Base-by-base conservation (phyloP, 2,329 filamentous ascomycete species). In the Zasmidium cellare region DNA sequence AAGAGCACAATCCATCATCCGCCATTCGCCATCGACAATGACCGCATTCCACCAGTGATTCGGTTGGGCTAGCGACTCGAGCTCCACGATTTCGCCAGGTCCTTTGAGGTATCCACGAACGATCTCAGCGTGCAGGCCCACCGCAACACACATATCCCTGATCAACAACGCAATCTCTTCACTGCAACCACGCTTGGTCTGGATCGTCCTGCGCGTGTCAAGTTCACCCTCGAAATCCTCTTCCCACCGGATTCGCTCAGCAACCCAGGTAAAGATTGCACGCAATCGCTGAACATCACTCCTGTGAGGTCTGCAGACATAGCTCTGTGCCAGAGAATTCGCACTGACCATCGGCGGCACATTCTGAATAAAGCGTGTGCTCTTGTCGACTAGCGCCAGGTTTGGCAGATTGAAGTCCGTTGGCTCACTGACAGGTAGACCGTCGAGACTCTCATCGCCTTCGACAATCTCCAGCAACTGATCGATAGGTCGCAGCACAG, bases 1-100 rank as follows among this genome's bases (percentile, higher is more conserved):
- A 49, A 99, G 80, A 35, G 91, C 96, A 72, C 91, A 94, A 74
- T 99, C 94, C 79, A 99, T 91, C 64, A 97, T 89, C 51, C 94
- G 89, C 94, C 94, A 99, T 75, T 97, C 92, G 20, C 90, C 88
- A 73, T 99, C 94, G 9, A 97, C 87, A 35, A 97, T 78, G 18
- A 97, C 91, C 0, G 91, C 87, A 67, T 99, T 99, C 94, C 94
- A 99, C 87, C 90, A 97, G 76, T 99, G 94, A 69, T 99, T 99
- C 0, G 93, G 84, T 25, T 88, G 86, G n/a, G 91, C 90, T 73
- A 93, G 85, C 57, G 88, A 88, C 61, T 89, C 90, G 46, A 92
- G 80, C 67, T 97, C 92, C 1, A 89, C 80, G 7, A 87, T 78
- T 68, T 97, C 94, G 0, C 93, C 93, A 0, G 94, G 94, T 1